Evolutionary conservation across 208 protist genomes (phyloP), one percentile per base, ranked within the genome.

Genomic region (Leishmania lainsoni): DNA sequence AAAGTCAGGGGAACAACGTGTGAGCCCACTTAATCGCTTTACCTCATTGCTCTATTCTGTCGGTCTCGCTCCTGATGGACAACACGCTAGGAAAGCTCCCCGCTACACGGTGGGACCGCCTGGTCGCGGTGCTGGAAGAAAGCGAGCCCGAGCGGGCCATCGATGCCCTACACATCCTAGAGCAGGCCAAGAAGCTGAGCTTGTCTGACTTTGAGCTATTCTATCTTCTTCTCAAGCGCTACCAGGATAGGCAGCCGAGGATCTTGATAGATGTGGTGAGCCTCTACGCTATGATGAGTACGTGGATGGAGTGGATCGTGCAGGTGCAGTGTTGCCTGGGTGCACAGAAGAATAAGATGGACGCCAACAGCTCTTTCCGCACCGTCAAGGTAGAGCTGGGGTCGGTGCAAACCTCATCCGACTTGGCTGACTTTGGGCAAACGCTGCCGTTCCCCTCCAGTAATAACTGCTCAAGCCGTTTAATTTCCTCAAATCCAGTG

Each of bases 91-190:
- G 51, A 20, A 68, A 81, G 39, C 54, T 84, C 22, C 86, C 82
- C 1, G 86, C 86, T 0, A 91, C 86, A 26, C 84, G 90, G 52
- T 93, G 87, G 87, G 90, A 93, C 73, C 86, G 86, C 14, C 79
- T 93, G 35, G 72, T 89, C 5, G 86, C 86, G 0, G 86, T 92
- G 45, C 81, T 93, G 8, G 86, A 91, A 39, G 82, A 79, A 48
- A 88, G 87, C 39, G 86, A 93, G 70, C 86, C 90, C 56, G 86
- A 89, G 29, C 84, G 81, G 0, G 84, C 87, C 45, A 90, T 93
- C 58, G 86, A 91, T 59, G 90, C 85, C 5, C 81, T 81, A 32
- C 86, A 85, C 74, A 90, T 93, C 29, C 79, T 93, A 0, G 88
- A 92, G 59, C 83, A 82, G 0, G 83, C 83, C 22, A 90, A 84